Percentiles rank a stretch among this genome's conserved stretches.
phyloP scores from a whole-genome alignment of 2,329 filamentous ascomycete species.

The Elsinoe arachidis region DNA sequence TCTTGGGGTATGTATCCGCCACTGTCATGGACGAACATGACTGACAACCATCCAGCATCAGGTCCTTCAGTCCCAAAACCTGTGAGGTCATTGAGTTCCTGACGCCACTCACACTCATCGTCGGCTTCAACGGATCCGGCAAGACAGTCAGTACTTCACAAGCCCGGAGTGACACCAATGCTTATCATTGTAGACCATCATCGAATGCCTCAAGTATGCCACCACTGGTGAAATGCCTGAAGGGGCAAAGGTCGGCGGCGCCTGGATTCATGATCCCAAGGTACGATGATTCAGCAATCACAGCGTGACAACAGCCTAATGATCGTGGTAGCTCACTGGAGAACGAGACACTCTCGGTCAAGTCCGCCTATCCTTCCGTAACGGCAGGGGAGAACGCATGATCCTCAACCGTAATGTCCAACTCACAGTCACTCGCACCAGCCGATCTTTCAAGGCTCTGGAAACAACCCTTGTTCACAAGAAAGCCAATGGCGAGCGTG shows the following conservation, averaged over 20 bases:
- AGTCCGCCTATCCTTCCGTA: slow-evolving; percentile 80
- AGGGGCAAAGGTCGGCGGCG: slow-evolving; percentile 76
- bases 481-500: slow-evolving; percentile 67
- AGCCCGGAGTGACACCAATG: slow-evolving; percentile 20
- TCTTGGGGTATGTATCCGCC: slow-evolving; percentile 53
- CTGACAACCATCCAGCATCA: slow-evolving; percentile 44
- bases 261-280: slow-evolving; percentile 97
- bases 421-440: slow-evolving; percentile 75
- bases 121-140: slow-evolving; percentile 93
- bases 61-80: slow-evolving; percentile 72
- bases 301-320: slow-evolving; percentile 15
- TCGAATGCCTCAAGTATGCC: slow-evolving; percentile 96
- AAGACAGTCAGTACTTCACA: slow-evolving; percentile 56
- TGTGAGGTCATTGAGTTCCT: slow-evolving; percentile 80
- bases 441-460: slow-evolving; percentile 69
- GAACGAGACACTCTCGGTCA: slow-evolving; percentile 86
- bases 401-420: slow-evolving; percentile 78
- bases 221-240: slow-evolving; percentile 90
- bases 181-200: slow-evolving; percentile 58
- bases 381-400: slow-evolving; percentile 68
- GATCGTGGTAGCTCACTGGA: slow-evolving; percentile 49
- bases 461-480: slow-evolving; percentile 70
- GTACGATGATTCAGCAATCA: slow-evolving; percentile 30
- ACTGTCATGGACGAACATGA: slow-evolving; percentile 7
- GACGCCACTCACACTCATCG: slow-evolving; percentile 86